Evolutionary conservation across 306 rosid genomes (phyloP).

Genomic region (Lotus japonicus): DNA sequence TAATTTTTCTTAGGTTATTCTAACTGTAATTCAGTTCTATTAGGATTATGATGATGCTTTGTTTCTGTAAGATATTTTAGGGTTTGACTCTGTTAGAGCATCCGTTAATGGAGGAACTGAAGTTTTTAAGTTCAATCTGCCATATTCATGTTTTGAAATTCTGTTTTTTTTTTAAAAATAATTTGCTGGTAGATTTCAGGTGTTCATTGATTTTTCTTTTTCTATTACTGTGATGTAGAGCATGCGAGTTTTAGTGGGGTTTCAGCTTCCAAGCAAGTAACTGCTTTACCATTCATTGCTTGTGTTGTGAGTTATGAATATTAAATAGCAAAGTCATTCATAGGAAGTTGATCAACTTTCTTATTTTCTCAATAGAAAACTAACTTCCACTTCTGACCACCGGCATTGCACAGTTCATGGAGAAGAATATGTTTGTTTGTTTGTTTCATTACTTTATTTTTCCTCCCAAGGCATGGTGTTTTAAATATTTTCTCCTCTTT

Average conservation of each 20-base stretch:
- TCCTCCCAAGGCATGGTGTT: not conserved
- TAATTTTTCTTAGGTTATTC: slow-evolving; percentile 11
- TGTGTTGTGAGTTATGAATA: slow-evolving; percentile 2
- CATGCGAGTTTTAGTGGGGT: slow-evolving; percentile 47
- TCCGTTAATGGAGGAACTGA: slow-evolving; percentile 19
- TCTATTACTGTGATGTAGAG: not conserved
- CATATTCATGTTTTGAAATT: not conserved
- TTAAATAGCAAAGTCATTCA: slow-evolving; percentile 31
- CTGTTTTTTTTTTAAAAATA: not conserved
- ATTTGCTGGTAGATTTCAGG: not conserved
- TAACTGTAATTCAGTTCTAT: slow-evolving; percentile 43
- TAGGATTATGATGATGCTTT: slow-evolving; percentile 1
- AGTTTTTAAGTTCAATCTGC: slow-evolving; percentile 8
- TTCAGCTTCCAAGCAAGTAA: slow-evolving; percentile 38
- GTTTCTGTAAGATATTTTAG: slow-evolving; percentile 15
- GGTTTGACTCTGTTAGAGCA: slow-evolving; percentile 4
- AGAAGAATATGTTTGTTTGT: slow-evolving; percentile 36
- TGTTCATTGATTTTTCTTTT: not conserved
- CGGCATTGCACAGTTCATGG: slow-evolving; percentile 46
- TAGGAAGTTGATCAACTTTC: slow-evolving; percentile 39
- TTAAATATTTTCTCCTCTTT: not conserved
- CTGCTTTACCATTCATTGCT: slow-evolving; percentile 30
- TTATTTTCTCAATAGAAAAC: slow-evolving; percentile 26
- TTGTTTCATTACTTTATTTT: slow-evolving; percentile 25
- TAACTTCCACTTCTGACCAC: slow-evolving; percentile 43